A percentile compares a stretch with the other conserved stretches of the same genome.
Conservation (phyloP, 2,329 filamentous ascomycete genomes). For the Myotisia sp. region DNA sequence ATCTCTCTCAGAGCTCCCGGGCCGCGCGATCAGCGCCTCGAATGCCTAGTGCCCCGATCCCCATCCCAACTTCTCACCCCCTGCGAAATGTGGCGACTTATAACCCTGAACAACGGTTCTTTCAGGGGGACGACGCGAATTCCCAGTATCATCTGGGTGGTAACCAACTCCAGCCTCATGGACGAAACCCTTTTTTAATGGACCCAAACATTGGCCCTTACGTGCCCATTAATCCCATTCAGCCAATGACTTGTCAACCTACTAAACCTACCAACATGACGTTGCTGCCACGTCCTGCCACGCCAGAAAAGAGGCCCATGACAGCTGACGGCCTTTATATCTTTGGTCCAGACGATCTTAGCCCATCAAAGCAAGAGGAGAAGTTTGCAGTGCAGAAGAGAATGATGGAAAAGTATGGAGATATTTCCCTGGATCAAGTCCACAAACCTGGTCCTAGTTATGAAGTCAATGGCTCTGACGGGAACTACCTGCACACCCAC, state of each 20-base stretch:
- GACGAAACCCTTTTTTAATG: background rate
- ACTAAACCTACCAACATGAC: background rate
- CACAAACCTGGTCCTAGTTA: no score
- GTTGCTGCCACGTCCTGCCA: background rate
- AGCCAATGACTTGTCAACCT: background rate
- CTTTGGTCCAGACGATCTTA: constrained; percentile 11
- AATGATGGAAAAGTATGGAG: constrained; percentile 1
- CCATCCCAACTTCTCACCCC: constrained; percentile 5
- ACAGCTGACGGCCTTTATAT: constrained; percentile 6
- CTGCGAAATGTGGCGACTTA: constrained; percentile 9
- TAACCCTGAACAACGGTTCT: background rate
- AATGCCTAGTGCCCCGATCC: constrained; percentile 2
- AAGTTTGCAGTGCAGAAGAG: constrained; percentile 6
- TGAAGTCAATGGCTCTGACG: no score
- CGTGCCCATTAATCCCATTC: background rate
- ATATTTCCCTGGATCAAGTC: background rate
- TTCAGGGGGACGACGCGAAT: background rate
- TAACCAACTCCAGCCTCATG: constrained; percentile 1
- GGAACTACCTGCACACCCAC: no score
- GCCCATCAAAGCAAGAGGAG: constrained; percentile 13
- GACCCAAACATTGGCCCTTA: background rate
- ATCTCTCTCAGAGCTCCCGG: constrained; percentile 6
- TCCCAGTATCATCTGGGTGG: background rate
- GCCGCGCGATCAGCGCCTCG: constrained; percentile 7
- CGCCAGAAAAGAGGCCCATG: background rate